Percentiles rank a stretch among this genome's conserved stretches.
phyloP scores from a whole-genome alignment of 106 monocot genomes.

The Dioscorea alata region DNA sequence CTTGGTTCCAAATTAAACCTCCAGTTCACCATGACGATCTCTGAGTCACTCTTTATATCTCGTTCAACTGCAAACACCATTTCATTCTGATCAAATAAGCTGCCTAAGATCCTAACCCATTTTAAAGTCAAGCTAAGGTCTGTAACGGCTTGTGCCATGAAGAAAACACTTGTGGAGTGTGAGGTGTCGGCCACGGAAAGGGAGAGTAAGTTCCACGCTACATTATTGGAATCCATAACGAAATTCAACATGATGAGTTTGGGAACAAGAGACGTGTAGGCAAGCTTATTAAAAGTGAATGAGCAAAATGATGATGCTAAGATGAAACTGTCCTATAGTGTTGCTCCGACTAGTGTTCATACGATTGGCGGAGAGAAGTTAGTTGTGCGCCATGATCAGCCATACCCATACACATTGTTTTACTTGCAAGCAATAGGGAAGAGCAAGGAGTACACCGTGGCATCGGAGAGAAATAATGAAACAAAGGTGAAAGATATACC shows the following conservation, averaged over 20 bases:
- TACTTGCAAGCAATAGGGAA: slow-evolving; percentile 41
- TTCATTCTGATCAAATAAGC: slow-evolving; percentile 41
- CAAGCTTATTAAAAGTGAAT: slow-evolving; percentile 23
- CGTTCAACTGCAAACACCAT: slow-evolving; percentile 32
- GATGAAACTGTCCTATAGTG: slow-evolving; percentile 28
- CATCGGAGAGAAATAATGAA: slow-evolving; percentile 34
- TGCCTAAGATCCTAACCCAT: slow-evolving; percentile 29
- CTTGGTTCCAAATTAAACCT: slow-evolving; percentile 35
- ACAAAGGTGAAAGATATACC: slow-evolving; percentile 45
- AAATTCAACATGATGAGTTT: slow-evolving; percentile 38
- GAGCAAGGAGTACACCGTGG: slow-evolving; percentile 31
- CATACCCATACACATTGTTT: slow-evolving; percentile 58
- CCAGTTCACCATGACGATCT: slow-evolving; percentile 21
- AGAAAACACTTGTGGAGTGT: slow-evolving; percentile 36
- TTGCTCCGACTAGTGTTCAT: slow-evolving; percentile 10
- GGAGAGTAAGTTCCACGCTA: slow-evolving; percentile 44
- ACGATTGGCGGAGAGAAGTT: slow-evolving; percentile 12
- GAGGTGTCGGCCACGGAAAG: slow-evolving; percentile 22
- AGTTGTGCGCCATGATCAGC: slow-evolving; percentile 59
- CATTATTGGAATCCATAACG: slow-evolving; percentile 81
- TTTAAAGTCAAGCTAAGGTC: slow-evolving; percentile 39
- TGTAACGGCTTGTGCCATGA: slow-evolving; percentile 12
- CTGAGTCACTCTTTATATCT: slow-evolving; percentile 16
- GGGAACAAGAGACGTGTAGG: slow-evolving; percentile 25
- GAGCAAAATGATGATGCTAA: slow-evolving; percentile 3